phyloP scores from a whole-genome alignment of 2,329 filamentous ascomycete genomes.

The Fusarium luffae region DNA sequence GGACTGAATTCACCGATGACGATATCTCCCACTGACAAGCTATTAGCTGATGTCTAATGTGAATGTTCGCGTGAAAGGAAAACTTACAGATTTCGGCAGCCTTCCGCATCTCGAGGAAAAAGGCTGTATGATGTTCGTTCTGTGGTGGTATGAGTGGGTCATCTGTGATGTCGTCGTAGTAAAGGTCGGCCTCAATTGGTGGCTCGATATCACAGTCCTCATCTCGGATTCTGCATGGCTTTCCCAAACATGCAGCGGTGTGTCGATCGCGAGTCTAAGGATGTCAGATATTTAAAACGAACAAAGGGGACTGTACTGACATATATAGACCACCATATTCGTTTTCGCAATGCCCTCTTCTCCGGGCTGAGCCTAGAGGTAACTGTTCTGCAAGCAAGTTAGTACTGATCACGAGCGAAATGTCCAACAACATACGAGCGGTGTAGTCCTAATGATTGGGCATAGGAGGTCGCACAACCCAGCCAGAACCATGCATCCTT shows the following conservation, averaged over 20 bases:
- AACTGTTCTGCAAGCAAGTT: background rate
- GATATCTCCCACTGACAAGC: no score
- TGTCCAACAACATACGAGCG: conserved; percentile 23
- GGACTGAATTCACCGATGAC: conserved; percentile 36
- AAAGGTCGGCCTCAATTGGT: background rate
- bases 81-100: conserved; percentile 19
- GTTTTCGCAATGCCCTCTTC: conserved; percentile 17
- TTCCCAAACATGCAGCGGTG: conserved; percentile 26
- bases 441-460: conserved; percentile 33
- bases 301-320: no score
- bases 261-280: conserved; percentile 28
- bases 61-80: accelerated
- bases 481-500: conserved; percentile 39
- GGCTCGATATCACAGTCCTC: conserved; percentile 35
- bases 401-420: no score
- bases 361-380: background rate
- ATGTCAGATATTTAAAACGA: background rate
- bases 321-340: conserved; percentile 39
- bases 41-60: no score
- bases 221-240: conserved; percentile 35
- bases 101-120: conserved; percentile 24
- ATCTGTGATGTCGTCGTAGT: conserved; percentile 14
- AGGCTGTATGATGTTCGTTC: conserved; percentile 23
- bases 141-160: conserved; percentile 5
- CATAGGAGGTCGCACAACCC: conserved; percentile 31